Evolutionary conservation across 345 rosid genomes (phyloP).

Genomic region (Populus tremula): DNA sequence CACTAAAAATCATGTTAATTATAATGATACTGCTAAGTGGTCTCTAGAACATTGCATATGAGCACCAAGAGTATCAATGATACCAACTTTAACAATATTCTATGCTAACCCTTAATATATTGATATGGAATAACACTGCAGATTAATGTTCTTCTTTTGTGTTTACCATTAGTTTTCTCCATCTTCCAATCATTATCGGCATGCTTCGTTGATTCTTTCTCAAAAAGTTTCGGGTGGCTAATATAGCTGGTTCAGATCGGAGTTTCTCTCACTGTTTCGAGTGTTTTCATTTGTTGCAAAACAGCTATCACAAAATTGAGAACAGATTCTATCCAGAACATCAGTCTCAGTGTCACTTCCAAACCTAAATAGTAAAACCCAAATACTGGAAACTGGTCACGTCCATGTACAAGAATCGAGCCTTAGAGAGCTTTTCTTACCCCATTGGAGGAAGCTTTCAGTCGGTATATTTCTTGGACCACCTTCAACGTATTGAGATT

Average conservation of each 20-base stretch:
- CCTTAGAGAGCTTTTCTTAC: too few species aligned
- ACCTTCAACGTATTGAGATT: too few species aligned
- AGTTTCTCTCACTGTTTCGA: background rate
- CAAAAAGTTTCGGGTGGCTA: background rate
- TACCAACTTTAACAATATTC: slow-evolving; percentile 1
- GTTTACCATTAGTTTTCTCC: background rate
- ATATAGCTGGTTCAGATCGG: background rate
- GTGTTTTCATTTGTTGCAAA: background rate
- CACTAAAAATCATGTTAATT: slow-evolving; percentile 3
- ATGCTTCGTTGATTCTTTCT: background rate
- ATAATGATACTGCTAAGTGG: background rate
- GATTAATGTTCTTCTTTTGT: background rate
- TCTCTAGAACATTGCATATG: background rate
- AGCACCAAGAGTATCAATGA: slow-evolving; percentile 8
- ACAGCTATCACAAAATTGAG: background rate
- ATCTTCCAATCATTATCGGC: background rate
- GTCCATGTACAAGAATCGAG: too few species aligned
- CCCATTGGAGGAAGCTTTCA: too few species aligned
- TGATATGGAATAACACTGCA: background rate
- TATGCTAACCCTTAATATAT: background rate
- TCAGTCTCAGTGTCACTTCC: too few species aligned
- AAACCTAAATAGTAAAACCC: background rate
- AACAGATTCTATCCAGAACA: background rate
- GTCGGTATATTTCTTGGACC: too few species aligned
- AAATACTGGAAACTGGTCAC: background rate